These are phyloP conservation scores for Paracoccidioides lutzii DNA, from an alignment of 2,329 filamentous ascomycete genomes.

Conservation along the genomic window DNA sequence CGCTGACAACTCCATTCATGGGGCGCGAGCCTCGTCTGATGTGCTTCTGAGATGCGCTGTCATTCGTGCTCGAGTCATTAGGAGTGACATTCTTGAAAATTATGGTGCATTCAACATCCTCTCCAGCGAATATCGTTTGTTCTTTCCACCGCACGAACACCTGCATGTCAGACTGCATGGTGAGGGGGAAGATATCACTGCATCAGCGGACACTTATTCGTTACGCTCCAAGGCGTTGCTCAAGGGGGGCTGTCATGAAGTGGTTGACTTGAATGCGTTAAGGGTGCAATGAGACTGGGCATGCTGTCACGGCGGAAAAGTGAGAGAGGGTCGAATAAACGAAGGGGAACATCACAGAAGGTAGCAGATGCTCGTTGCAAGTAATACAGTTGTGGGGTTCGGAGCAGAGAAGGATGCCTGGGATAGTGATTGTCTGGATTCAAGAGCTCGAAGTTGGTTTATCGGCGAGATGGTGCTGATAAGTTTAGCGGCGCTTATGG, in stretches of 20 bases:
- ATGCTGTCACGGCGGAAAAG: conserved; percentile 17
- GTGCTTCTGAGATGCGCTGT: conserved; percentile 19
- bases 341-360: conserved; percentile 6
- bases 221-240: conserved; percentile 1
- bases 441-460: not conserved
- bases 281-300: conserved; percentile 13
- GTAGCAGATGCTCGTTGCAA: not conserved
- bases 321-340: conserved; percentile 3
- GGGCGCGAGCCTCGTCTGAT: conserved; percentile 28
- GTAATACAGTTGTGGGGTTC: not conserved
- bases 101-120: conserved; percentile 89
- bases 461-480: not conserved
- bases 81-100: conserved; percentile 78
- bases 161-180: conserved; percentile 59
- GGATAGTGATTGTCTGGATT: not conserved
- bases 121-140: conserved; percentile 88
- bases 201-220: conserved; percentile 1
- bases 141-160: conserved; percentile 94
- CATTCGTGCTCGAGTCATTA: conserved; percentile 23
- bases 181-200: conserved; percentile 3
- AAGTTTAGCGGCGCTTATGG: not conserved
- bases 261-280: conserved; percentile 7
- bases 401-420: not conserved
- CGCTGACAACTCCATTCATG: conserved; percentile 20
- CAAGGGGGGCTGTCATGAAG: not conserved